These are phyloP conservation scores for Podaxis sp. DNA, from an alignment of 768 basidiomycete species.

Conservation along the genomic window DNA sequence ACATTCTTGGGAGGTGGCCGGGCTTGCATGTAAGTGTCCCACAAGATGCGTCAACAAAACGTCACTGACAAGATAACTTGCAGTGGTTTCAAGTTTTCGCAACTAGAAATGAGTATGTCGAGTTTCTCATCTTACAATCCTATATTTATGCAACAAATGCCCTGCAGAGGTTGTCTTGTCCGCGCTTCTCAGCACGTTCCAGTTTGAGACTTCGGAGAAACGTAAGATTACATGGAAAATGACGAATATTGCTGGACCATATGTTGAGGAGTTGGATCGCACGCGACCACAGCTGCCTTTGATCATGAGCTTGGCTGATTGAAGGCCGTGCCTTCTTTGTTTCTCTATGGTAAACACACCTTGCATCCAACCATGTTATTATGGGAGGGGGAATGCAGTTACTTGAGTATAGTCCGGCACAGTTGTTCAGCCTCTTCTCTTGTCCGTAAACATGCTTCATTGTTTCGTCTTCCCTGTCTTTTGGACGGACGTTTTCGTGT, in stretches of 20 bases:
- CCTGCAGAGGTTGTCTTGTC: slow-evolving; percentile 27
- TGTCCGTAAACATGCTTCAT: too few relatives aligned
- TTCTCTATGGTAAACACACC: neutral
- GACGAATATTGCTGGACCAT: slow-evolving; percentile 23
- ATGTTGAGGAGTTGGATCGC: slow-evolving; percentile 12
- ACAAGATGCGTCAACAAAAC: neutral
- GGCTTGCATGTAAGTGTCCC: slow-evolving; percentile 16
- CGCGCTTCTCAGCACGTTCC: slow-evolving; percentile 25
- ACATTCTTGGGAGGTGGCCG: slow-evolving; percentile 43
- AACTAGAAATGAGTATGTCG: slow-evolving; percentile 47
- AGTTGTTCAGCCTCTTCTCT: too few relatives aligned
- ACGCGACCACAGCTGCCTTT: slow-evolving; percentile 17
- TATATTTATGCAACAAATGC: neutral
- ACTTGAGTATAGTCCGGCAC: too few relatives aligned
- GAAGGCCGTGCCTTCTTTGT: neutral
- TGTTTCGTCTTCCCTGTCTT: too few relatives aligned
- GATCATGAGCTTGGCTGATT: slow-evolving; percentile 13
- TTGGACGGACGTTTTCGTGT: too few relatives aligned
- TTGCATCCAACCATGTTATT: too few relatives aligned
- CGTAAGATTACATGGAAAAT: slow-evolving; percentile 30
- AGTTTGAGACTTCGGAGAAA: slow-evolving; percentile 21
- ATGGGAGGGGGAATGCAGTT: too few relatives aligned
- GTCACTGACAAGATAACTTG: neutral
- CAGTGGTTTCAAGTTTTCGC: slow-evolving; percentile 48
- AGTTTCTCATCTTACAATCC: neutral